Percentiles rank a stretch among this genome's conserved stretches.
Evolutionary conservation across 345 rosid species (phyloP).

Genomic region (Turritis glabra): DNA sequence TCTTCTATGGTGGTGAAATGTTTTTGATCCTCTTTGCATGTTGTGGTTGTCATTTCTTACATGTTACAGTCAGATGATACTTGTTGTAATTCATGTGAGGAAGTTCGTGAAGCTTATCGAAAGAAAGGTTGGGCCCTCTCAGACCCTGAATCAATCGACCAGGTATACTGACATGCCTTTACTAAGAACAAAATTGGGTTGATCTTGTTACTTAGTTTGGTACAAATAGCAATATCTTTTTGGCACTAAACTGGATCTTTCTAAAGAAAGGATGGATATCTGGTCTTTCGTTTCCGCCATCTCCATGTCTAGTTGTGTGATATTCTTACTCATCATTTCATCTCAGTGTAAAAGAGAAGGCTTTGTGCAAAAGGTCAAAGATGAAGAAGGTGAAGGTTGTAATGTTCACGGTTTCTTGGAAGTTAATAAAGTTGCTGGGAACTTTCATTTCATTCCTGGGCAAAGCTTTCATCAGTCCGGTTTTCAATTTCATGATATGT

Average conservation of each 20-base stretch:
- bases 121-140: slow-evolving; percentile 86
- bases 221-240: not conserved
- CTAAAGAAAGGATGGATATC: not conserved
- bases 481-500: slow-evolving; percentile 64
- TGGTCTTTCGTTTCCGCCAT: not conserved
- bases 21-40: slow-evolving; percentile 1
- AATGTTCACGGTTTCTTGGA: slow-evolving; percentile 78
- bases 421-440: slow-evolving; percentile 92
- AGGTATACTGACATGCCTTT: slow-evolving; percentile 43
- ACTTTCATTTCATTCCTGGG: slow-evolving; percentile 79
- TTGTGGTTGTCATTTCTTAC: slow-evolving; percentile 5
- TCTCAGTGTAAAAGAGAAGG: slow-evolving; percentile 91
- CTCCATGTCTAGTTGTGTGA: slow-evolving; percentile 3
- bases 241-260: not conserved
- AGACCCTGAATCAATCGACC: slow-evolving; percentile 71
- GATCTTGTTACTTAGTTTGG: not conserved
- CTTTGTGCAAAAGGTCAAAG: slow-evolving; percentile 72
- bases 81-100: slow-evolving; percentile 87
- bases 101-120: slow-evolving; percentile 87
- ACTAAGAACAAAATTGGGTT: not conserved
- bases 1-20: not conserved
- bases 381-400: slow-evolving; percentile 93
- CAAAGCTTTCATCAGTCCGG: slow-evolving; percentile 81
- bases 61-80: slow-evolving; percentile 69
- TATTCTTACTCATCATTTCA: slow-evolving; percentile 1